Evolutionary conservation across 2,329 filamentous ascomycete genomes (phyloP).

Genomic region (Sarocladiaceae sp.): DNA sequence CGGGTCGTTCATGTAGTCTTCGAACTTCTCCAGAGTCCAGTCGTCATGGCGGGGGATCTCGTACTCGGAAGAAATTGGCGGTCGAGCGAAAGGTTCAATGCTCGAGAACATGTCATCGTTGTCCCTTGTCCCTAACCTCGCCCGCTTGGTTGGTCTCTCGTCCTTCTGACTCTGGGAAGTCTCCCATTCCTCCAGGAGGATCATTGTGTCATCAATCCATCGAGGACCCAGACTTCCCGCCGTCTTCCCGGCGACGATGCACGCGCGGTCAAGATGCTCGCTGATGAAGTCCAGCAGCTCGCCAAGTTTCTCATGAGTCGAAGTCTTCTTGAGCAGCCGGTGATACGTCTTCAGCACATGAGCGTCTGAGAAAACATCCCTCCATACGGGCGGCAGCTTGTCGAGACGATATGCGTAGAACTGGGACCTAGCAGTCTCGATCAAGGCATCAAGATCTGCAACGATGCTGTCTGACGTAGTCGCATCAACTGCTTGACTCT

Average conservation of each 20-base stretch:
- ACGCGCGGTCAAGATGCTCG: constrained; percentile 62
- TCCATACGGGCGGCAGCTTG: constrained; percentile 62
- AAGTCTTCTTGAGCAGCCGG: constrained; percentile 19
- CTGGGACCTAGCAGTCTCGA: constrained; percentile 36
- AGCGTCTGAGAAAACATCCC: constrained; percentile 64
- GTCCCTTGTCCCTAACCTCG: constrained; percentile 8
- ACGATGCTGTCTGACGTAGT: neutral
- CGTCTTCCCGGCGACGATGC: constrained; percentile 68
- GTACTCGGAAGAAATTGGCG: constrained; percentile 16
- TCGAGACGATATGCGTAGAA: constrained; percentile 66
- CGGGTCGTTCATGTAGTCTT: constrained; percentile 48
- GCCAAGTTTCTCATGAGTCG: constrained; percentile 11
- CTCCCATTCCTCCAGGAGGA: constrained; percentile 29
- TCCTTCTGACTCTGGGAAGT: constrained; percentile 9
- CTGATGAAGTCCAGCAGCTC: constrained; percentile 49
- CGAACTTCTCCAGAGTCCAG: constrained; percentile 54
- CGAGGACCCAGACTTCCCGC: constrained; percentile 38
- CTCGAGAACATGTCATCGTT: constrained; percentile 18
- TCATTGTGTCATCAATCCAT: constrained; percentile 48
- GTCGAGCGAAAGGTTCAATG: constrained; percentile 23
- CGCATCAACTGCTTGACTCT: too few species aligned
- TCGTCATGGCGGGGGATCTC: constrained; percentile 24
- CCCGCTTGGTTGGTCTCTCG: constrained; percentile 18
- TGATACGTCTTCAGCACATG: constrained; percentile 55
- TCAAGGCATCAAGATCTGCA: constrained; percentile 15